Base-by-base conservation (phyloP, 2,329 filamentous ascomycete species). In the Fusarium tricinctum region DNA sequence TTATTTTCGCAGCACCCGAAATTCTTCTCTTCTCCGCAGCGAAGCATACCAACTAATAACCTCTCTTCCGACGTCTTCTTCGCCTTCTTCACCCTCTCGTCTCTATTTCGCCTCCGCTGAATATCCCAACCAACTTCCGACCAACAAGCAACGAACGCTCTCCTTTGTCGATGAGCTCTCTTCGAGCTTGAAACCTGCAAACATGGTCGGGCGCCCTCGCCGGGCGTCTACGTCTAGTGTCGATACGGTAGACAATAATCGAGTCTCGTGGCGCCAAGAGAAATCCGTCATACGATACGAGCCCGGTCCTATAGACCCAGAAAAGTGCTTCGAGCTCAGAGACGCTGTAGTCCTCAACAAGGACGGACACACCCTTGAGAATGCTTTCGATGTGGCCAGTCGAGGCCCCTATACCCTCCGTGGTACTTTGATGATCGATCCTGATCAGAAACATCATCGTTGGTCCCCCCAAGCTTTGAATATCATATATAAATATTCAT, bases 341-440 rank as follows among this genome's bases (percentile, higher is more conserved):
- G 84, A 92, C 73, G 89, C 86, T 38, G 82, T 86, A 19, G 83
- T 92, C n/a, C 84, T 86, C 65, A 79, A 81, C 48, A 82, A 79
- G 46, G 82, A 89, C 68, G 85, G 86, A 30, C 77, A 78, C 28
- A 83, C 83, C n/a, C 75, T 87, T 5, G 86, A 85, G 28, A 91
- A 87, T 72, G 83, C 91, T 7, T 82, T 93, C 6, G 77, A 87
- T 46, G 87, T 90, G 4, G 85, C 86, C 69, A 77, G 85, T 0
- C 81, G 87, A 43, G 86, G 88, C 0, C 90, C 90, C 0, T 85
- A 91, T 57, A 83, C 84, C 8, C 81, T 93, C 14, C 84, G 85
- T 15, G 91, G 91, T 15, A 79, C 80, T 17, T 81, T 88, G 52
- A 77, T 87, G 5, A 83, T 84, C 28, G 81, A 85, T 5, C 78